phyloP scores from a whole-genome alignment of 2,329 filamentous ascomycete genomes.

The Sphaceloma murrayae region DNA sequence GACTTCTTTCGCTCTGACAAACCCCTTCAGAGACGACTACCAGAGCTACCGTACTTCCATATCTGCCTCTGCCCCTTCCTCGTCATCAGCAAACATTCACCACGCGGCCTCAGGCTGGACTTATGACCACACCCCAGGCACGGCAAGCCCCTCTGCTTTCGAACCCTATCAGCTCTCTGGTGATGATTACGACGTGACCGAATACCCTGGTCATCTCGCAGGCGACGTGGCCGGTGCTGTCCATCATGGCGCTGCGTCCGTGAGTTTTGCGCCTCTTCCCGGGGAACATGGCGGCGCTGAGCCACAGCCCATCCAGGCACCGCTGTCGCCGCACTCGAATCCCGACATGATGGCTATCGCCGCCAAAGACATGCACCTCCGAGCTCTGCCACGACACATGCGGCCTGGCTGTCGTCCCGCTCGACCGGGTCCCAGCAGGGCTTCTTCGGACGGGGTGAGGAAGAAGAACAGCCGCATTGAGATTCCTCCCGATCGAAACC shows the following conservation, averaged over 20 bases:
- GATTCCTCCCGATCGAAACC: constrained; percentile 85
- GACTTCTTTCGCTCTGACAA: constrained; percentile 11
- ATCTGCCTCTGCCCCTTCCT: constrained; percentile 11
- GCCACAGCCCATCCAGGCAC: constrained; percentile 44
- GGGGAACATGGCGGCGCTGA: constrained; percentile 35
- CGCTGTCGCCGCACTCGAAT: constrained; percentile 54
- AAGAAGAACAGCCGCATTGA: constrained; percentile 99
- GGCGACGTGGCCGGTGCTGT: constrained; percentile 18
- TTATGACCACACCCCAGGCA: constrained; percentile 44
- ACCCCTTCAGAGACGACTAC: constrained; percentile 17
- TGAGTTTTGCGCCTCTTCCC: constrained; percentile 31
- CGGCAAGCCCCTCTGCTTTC: constrained; percentile 65
- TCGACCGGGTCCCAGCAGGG: constrained; percentile 51
- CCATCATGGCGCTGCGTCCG: constrained; percentile 33
- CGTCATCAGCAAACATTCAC: constrained; percentile 10
- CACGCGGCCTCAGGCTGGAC: constrained; percentile 8
- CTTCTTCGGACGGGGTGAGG: constrained; percentile 68
- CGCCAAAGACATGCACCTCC: constrained; percentile 39
- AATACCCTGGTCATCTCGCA: constrained; percentile 34
- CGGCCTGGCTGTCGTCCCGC: constrained; percentile 59
- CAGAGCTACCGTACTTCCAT: constrained; percentile 9
- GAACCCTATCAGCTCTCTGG: constrained; percentile 49
- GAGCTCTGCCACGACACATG: constrained; percentile 40
- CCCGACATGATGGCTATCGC: constrained; percentile 48
- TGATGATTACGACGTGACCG: constrained; percentile 40